Base-by-base conservation (phyloP, 1,284 basidiomycete species). In the Fomitiporia mediterranea region DNA sequence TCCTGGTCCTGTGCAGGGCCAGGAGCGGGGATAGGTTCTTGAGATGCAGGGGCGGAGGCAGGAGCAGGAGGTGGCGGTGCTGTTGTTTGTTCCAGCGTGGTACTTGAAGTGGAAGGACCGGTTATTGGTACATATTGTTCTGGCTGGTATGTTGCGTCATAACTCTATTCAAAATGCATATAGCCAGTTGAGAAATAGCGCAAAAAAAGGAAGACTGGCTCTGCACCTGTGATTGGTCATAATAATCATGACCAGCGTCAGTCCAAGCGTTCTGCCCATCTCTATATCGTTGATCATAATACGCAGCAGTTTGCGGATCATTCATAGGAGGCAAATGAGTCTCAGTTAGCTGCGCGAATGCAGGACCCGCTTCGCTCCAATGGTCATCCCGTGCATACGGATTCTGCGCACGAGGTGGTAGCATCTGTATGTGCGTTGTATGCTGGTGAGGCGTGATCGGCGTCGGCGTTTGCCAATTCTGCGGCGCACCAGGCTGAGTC, bases 361-460 rank as follows among this genome's bases (percentile, higher is more conserved):
- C 73, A 43, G 72, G 79, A 68, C 62, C 74, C 6, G 72, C 66
- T 39, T 71, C 61, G 30, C 60, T 69, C 81, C 79, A 82, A 15
- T 72, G 63, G 5, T 80, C 78, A 34, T 80, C 75, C 6, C 77
- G 70, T 61, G 47, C 57, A 52, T 77, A 82, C 4, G 69, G 67
- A 32, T 70, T 70, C 11, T 76, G 67, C 13, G 77, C 67, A 7
- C 76, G 77, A 38, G 77, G 73, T 30, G 54, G 44, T 25, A 81
- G 71, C 63, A 82, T 74, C 15, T 74, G 77, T 3, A 72, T 69
- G 42, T 70, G 71, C 1, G 75, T 69, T 35, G 82, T 75, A 63
- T 86, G 84, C 0, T 83, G 80, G 56, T 83, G 77, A 3, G 85
- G 83, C 0, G 81, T 78, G 43, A 88, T 83, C 15, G 73, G 76